Evolutionary conservation across 441 rosid genomes (phyloP), one percentile per base, ranked within the genome.

Genomic region (Daphne laureola): DNA sequence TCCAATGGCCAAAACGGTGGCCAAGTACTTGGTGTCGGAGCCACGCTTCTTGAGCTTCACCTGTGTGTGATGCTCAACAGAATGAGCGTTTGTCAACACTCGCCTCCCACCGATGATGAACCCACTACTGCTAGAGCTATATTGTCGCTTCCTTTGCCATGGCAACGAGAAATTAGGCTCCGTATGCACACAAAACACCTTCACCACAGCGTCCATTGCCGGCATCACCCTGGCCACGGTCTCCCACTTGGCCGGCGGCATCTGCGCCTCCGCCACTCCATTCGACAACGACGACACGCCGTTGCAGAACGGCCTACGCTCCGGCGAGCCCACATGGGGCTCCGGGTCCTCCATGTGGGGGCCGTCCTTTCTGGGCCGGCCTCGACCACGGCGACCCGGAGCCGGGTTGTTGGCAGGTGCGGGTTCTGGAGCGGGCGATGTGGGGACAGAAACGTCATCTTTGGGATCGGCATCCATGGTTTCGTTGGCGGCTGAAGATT

Each of bases 171-270:
- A 88, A 68, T 92, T 89, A 5, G 97, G 97, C 64, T 89, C 83
- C 9, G 96, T 82, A 27, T 89, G 98, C 56, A 89, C 98, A 17
- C 98, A 92, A 43, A 89, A 84, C 44, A 92, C 96, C 63, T 84
- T 92, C 54, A 92, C 97, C 9, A 89, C 96, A 9, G 97, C 78
- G 26, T 92, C 96, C 98, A 89, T 92, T 2, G 83, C 82, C n/a
- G 89, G 89, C 17, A 74, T 80, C 55, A 72, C 86, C 45, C 74
- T 75, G 67, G 46, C 73, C 6, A 70, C 78, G 26, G 66, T 68
- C 46, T 78, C 78, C 75, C 76, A 78, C 36, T 73, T 55, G 5
- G 69, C 76, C n/a, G 75, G 67, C 21, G 63, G 71, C 54, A 72
- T 70, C 25, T 58, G 63, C 21, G 71, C 55, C 27, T 62, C 69